Evolutionary conservation across 75 land plant genomes (phyloP).

Genomic region (Cupressus sempervirens): DNA sequence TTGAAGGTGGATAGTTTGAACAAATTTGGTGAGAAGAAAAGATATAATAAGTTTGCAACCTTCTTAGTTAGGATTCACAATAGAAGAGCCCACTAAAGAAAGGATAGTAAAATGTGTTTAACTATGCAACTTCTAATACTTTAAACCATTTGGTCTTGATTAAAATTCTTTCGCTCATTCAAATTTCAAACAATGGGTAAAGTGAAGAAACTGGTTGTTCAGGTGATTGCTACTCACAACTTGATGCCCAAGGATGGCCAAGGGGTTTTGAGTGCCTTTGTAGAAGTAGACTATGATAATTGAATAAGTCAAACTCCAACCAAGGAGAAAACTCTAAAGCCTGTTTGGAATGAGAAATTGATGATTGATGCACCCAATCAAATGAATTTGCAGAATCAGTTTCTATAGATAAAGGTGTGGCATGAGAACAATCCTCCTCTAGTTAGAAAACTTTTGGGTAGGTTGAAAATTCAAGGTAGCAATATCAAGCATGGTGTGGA

Average conservation of each 20-base stretch:
- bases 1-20: no score
- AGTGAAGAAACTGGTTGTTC: slow-evolving; percentile 28
- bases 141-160: no score
- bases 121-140: no score
- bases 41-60: no score
- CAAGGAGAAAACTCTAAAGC: slow-evolving; percentile 59
- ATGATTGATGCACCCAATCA: slow-evolving; percentile 36
- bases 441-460: slow-evolving; percentile 58
- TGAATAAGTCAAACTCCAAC: slow-evolving; percentile 48
- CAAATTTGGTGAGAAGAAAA: no score
- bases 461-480: slow-evolving; percentile 39
- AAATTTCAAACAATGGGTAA: neutral
- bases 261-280: slow-evolving; percentile 74
- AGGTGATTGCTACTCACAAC: slow-evolving; percentile 46
- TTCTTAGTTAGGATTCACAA: no score
- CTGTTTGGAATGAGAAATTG: slow-evolving; percentile 78
- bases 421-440: slow-evolving; percentile 43
- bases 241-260: slow-evolving; percentile 90
- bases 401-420: slow-evolving; percentile 52
- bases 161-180: no score
- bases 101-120: no score
- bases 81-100: no score
- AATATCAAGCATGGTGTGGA: slow-evolving; percentile 26
- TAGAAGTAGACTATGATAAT: slow-evolving; percentile 70
- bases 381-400: slow-evolving; percentile 33